Conservation (phyloP, 169 alveolate species). For the Condylostoma magnum region DNA sequence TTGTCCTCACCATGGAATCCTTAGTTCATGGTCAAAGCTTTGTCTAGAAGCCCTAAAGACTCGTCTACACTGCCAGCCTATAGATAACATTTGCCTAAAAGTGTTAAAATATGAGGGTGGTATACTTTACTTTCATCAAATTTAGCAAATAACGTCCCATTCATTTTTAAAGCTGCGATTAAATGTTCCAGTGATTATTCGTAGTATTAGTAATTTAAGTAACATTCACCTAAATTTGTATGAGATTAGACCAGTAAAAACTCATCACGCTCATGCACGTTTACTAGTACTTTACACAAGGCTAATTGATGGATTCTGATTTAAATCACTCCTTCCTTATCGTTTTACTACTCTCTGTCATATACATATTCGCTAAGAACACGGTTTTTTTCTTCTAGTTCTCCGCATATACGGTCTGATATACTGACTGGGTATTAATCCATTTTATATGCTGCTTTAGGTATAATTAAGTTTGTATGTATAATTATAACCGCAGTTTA, state of each 20-base stretch:
- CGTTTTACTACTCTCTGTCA: slow-evolving; percentile 37
- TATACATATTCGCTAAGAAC: slow-evolving; percentile 46
- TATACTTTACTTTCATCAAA: slow-evolving; percentile 63
- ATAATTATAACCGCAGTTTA: too few species aligned
- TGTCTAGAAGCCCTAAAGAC: slow-evolving; percentile 47
- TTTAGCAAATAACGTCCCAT: slow-evolving; percentile 59
- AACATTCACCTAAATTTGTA: slow-evolving; percentile 70
- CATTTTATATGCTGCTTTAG: too few species aligned
- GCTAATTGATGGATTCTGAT: slow-evolving; percentile 69
- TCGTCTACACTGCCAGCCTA: slow-evolving; percentile 60
- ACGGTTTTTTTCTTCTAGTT: slow-evolving; percentile 59
- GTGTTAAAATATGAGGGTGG: slow-evolving; percentile 66
- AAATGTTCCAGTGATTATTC: slow-evolving; percentile 78
- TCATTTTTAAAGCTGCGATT: slow-evolving; percentile 67
- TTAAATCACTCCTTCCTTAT: slow-evolving; percentile 38
- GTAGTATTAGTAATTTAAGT: slow-evolving; percentile 60
- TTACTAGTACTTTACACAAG: slow-evolving; percentile 64
- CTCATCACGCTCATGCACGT: slow-evolving; percentile 59
- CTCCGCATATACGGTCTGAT: slow-evolving; percentile 64
- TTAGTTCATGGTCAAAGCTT: slow-evolving; percentile 52
- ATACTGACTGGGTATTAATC: slow-evolving; percentile 37
- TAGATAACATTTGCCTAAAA: slow-evolving; percentile 62
- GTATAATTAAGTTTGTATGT: too few species aligned
- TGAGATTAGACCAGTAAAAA: slow-evolving; percentile 63
- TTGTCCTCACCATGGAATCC: slow-evolving; percentile 49